phyloP scores from a whole-genome alignment of 768 basidiomycete species.

The Auriscalpium orientale region DNA sequence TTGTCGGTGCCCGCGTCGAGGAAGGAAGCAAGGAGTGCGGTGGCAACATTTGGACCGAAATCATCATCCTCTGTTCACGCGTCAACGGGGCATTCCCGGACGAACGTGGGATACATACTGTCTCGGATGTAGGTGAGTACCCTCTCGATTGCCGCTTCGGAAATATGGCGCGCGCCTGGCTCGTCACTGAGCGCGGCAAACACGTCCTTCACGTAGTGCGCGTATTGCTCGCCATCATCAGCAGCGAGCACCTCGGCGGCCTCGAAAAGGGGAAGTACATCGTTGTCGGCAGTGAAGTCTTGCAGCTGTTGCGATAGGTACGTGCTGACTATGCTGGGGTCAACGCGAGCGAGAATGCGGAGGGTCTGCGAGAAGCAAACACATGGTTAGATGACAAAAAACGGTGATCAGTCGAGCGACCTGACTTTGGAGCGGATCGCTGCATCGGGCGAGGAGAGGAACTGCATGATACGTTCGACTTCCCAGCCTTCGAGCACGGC shows the following conservation, averaged over 20 bases:
- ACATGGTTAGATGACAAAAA: background rate
- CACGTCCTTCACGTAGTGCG: conserved; percentile 37
- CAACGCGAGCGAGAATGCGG: conserved; percentile 47
- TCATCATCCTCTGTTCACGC: no score
- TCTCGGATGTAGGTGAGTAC: conserved; percentile 43
- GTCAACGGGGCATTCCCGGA: background rate
- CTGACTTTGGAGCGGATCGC: conserved; percentile 53
- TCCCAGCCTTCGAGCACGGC: conserved; percentile 63
- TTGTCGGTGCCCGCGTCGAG: conserved; percentile 7
- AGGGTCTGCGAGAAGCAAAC: conserved; percentile 41
- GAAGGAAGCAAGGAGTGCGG: conserved; percentile 8
- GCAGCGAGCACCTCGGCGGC: conserved; percentile 38
- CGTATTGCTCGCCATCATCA: conserved; percentile 54
- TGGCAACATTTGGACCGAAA: conserved; percentile 29
- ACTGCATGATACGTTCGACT: conserved; percentile 62
- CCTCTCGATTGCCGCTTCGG: conserved; percentile 51
- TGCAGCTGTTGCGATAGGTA: conserved; percentile 42
- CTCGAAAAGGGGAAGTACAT: conserved; percentile 44
- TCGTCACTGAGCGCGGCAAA: conserved; percentile 31
- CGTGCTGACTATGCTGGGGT: conserved; percentile 47
- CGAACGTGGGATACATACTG: conserved; percentile 30
- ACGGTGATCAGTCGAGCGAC: background rate
- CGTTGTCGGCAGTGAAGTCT: conserved; percentile 28
- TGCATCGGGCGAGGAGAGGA: conserved; percentile 53
- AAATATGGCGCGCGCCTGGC: conserved; percentile 30